Evolutionary conservation across 495 filamentous ascomycete species (phyloP).

Genomic region (Trichoderma reesei): DNA sequence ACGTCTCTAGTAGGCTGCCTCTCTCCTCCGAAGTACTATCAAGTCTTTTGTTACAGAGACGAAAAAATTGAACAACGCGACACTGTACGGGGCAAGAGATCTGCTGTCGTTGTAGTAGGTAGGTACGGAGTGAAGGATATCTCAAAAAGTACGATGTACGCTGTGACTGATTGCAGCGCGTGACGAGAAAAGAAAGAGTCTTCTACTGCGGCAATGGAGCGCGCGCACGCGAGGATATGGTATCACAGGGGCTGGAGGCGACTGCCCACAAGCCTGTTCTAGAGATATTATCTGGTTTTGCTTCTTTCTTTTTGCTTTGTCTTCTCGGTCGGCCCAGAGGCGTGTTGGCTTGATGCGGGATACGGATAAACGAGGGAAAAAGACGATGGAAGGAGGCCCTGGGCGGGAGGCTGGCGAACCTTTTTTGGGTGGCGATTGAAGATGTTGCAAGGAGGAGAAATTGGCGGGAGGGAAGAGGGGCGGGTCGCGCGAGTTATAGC

Average conservation of each 20-base stretch:
- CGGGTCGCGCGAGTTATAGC: slow-evolving; percentile 5
- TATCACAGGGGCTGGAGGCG: background rate
- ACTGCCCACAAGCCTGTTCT: background rate
- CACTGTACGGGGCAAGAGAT: background rate
- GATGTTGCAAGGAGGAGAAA: slow-evolving; percentile 3
- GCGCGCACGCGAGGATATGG: background rate
- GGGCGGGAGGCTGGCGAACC: background rate
- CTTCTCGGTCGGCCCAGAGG: background rate
- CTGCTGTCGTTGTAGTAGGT: background rate
- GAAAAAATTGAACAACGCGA: background rate
- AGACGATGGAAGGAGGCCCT: background rate
- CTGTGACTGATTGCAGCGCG: background rate
- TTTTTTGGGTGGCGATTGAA: background rate
- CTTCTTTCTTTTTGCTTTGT: too few relatives aligned
- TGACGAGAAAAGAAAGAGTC: background rate
- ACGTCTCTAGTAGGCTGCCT: background rate
- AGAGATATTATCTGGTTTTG: background rate
- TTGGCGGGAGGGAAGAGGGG: slow-evolving; percentile 6
- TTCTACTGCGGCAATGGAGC: slow-evolving; percentile 7
- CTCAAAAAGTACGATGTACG: background rate
- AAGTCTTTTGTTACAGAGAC: background rate
- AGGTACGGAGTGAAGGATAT: background rate
- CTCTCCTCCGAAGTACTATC: slow-evolving; percentile 5
- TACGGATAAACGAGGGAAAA: background rate
- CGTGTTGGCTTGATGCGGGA: background rate